These are phyloP conservation scores for Phytophthora niederhauseri DNA, from an alignment of 352 stramenopile genomes.

Conservation along the genomic window DNA sequence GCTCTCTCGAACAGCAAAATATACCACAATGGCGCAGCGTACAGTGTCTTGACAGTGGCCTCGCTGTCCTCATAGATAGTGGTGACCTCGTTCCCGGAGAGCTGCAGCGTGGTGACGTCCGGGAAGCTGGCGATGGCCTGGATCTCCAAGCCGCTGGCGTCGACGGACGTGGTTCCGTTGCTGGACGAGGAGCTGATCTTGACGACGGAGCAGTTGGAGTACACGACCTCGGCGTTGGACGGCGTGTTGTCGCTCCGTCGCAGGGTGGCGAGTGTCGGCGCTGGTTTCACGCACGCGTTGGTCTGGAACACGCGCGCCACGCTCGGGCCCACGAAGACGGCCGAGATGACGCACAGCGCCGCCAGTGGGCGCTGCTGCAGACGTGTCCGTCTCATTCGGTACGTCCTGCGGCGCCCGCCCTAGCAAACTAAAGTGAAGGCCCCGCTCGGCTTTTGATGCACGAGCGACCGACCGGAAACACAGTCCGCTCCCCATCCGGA, in stretches of 20 bases:
- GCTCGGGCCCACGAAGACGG: constrained; percentile 1
- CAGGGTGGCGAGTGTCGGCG: constrained; percentile 32
- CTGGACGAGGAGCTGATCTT: constrained; percentile 31
- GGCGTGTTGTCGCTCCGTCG: constrained; percentile 13
- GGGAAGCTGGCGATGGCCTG: constrained; percentile 40
- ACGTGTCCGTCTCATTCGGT: constrained; percentile 32
- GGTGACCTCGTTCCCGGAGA: constrained; percentile 37
- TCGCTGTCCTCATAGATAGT: constrained; percentile 37
- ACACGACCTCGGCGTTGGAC: constrained; percentile 38
- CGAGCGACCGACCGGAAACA: constrained; percentile 3
- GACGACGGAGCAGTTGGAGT: constrained; percentile 38
- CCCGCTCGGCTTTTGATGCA: constrained; percentile 25
- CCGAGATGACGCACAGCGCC: constrained; percentile 16
- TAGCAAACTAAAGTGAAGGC: constrained; percentile 24
- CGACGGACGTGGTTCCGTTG: constrained; percentile 33
- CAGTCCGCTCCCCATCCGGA: constrained; percentile 32
- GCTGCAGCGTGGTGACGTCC: constrained; percentile 26
- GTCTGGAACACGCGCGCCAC: constrained; percentile 11
- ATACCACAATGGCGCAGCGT: too few species aligned
- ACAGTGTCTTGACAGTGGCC: constrained; percentile 38
- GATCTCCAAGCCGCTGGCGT: constrained; percentile 35
- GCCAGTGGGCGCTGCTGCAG: constrained; percentile 11
- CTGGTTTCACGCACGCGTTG: constrained; percentile 28
- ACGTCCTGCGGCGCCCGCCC: neutral
- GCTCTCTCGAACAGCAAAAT: constrained; percentile 16